phyloP scores from a whole-genome alignment of 192 early-diverging fungal species.

The Piromyces finnis region DNA sequence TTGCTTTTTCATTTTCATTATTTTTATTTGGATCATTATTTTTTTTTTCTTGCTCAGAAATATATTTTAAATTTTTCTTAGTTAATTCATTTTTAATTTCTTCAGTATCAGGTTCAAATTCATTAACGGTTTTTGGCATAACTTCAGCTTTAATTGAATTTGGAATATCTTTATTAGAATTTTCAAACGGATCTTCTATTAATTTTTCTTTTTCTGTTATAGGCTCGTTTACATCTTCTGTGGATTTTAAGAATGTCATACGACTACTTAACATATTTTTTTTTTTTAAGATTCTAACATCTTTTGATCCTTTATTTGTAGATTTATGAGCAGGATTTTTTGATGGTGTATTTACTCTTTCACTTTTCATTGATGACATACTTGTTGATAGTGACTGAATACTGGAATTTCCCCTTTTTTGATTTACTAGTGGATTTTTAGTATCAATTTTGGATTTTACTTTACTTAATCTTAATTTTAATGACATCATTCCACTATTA shows the following conservation, averaged over 20 bases:
- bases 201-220: not conserved
- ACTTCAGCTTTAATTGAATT: not conserved
- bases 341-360: not conserved
- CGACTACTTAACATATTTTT: not conserved
- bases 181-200: not conserved
- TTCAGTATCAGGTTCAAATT: not conserved
- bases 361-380: not conserved
- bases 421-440: not conserved
- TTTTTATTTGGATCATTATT: not conserved
- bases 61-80: not conserved
- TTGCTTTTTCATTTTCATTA: not conserved
- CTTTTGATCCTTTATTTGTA: not conserved
- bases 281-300: not conserved
- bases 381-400: not conserved
- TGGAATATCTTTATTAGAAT: not conserved
- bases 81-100: not conserved
- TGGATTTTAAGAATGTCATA: not conserved
- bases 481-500: not conserved
- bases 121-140: not conserved
- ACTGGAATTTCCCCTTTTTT: not conserved
- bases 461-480: not conserved
- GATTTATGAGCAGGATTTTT: not conserved
- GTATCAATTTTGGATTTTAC: not conserved
- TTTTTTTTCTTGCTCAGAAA: not conserved
- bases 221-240: not conserved